These are phyloP conservation scores for Trametes cubensis DNA, from an alignment of 768 basidiomycete genomes.

Conservation along the genomic window DNA sequence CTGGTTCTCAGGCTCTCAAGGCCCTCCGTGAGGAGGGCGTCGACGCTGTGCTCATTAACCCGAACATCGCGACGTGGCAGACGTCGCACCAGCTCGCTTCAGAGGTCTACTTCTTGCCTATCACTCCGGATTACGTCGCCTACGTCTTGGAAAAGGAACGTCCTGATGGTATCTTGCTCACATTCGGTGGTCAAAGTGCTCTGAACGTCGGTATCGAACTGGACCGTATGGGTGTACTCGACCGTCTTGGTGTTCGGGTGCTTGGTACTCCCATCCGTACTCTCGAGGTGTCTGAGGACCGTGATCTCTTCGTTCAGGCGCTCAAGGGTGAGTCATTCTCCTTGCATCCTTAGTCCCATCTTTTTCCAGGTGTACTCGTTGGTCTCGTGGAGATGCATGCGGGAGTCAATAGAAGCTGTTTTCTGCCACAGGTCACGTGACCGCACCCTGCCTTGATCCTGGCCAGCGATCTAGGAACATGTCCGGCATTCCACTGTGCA, in stretches of 20 bases:
- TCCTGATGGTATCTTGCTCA: conserved; percentile 95
- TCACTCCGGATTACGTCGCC: conserved; percentile 97
- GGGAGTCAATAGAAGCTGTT: neutral
- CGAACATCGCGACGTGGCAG: conserved; percentile 99
- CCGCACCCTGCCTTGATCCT: neutral
- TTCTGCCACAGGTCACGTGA: neutral
- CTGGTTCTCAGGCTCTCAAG: conserved; percentile 98
- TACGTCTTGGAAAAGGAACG: conserved; percentile 98
- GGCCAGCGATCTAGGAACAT: too few relatives aligned
- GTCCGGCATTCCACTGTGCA: too few relatives aligned
- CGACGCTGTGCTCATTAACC: conserved; percentile 93
- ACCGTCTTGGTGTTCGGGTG: conserved; percentile 89
- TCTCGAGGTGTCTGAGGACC: conserved; percentile 95
- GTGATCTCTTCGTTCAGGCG: conserved; percentile 94
- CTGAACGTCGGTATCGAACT: conserved; percentile 97
- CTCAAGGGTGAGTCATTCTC: conserved; percentile 71
- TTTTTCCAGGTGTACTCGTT: neutral
- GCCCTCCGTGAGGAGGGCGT: conserved; percentile 96
- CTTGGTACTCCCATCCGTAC: conserved; percentile 95
- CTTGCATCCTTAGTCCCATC: neutral
- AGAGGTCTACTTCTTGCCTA: conserved; percentile 96
- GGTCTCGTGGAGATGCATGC: too few relatives aligned
- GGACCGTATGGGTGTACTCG: conserved; percentile 94
- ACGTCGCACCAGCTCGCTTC: conserved; percentile 96
- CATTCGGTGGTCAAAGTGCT: conserved; percentile 97